Evolutionary conservation across 2,329 filamentous ascomycete species (phyloP).

Genomic region (Trichoderma asperellum): DNA sequence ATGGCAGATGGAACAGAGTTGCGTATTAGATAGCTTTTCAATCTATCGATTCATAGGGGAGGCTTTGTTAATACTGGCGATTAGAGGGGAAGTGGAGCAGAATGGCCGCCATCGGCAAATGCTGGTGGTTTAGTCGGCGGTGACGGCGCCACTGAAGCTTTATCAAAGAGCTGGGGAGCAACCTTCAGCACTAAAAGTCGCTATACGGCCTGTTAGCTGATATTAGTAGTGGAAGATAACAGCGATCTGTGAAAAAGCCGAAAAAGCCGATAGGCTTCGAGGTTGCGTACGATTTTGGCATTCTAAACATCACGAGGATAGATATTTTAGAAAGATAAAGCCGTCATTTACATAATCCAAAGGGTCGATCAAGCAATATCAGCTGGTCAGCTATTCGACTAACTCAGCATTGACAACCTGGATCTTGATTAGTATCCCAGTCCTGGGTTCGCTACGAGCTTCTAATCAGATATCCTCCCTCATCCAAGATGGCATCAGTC

Average conservation of each 20-base stretch:
- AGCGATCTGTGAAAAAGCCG: not conserved
- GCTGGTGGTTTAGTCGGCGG: not conserved
- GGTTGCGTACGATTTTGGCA: not conserved
- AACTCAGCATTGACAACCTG: not conserved
- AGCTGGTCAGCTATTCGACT: not conserved
- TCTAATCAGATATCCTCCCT: not conserved
- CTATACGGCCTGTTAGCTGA: not conserved
- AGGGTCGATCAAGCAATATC: not conserved
- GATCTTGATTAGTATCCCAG: not conserved
- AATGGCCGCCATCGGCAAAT: slow-evolving; percentile 13
- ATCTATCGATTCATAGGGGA: not conserved
- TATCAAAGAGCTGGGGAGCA: not conserved
- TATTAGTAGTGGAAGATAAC: not conserved
- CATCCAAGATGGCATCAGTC: not conserved
- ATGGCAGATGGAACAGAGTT: not conserved
- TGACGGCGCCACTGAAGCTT: not conserved
- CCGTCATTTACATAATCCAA: not conserved
- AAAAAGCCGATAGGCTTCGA: slow-evolving; percentile 13
- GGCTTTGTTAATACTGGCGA: slow-evolving; percentile 15
- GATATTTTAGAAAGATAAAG: not conserved
- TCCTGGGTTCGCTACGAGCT: not conserved
- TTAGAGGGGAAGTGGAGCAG: slow-evolving; percentile 8
- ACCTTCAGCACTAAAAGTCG: not conserved
- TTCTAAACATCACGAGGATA: slow-evolving; percentile 1
- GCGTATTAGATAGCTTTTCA: not conserved